Conservation (phyloP, 1,139 yeast species). For the Hyphopichia khmerensis region DNA sequence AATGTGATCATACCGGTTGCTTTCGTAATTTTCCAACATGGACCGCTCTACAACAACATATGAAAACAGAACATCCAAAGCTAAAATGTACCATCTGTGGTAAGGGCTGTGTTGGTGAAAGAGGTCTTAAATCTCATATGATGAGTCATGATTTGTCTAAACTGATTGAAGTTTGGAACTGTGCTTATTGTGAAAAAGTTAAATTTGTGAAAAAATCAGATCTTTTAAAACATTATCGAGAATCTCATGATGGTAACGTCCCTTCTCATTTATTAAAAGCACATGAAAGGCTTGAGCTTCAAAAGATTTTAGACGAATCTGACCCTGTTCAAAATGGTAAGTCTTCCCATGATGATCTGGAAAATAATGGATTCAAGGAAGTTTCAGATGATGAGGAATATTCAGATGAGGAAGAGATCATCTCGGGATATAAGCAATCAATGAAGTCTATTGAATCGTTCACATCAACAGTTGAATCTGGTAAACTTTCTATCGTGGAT, state of each 20-base stretch:
- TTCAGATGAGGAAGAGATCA: constrained; percentile 14
- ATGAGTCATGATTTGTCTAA: constrained; percentile 51
- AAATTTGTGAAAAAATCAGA: constrained; percentile 35
- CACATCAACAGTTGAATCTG: constrained; percentile 16
- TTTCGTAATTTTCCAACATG: constrained; percentile 64
- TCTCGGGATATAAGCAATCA: constrained; percentile 14
- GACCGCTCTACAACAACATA: constrained; percentile 74
- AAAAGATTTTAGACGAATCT: constrained; percentile 17
- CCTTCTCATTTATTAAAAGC: constrained; percentile 33
- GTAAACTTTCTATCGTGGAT: constrained; percentile 29
- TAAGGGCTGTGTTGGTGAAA: constrained; percentile 71
- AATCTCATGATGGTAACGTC: constrained; percentile 40
- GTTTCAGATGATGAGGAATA: constrained; percentile 12
- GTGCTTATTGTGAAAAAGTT: constrained; percentile 47
- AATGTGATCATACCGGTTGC: constrained; percentile 65
- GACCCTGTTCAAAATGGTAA: constrained; percentile 7
- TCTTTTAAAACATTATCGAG: constrained; percentile 42
- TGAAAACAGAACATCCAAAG: constrained; percentile 72
- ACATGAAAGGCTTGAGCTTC: constrained; percentile 22
- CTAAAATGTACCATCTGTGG: constrained; percentile 66
- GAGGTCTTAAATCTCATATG: constrained; percentile 74
- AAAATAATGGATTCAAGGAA: constrained; percentile 4
- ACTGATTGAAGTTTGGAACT: constrained; percentile 60
- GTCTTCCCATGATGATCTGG: constrained; percentile 4
- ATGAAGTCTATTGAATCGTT: constrained; percentile 27